phyloP scores from a whole-genome alignment of 2,329 filamentous ascomycete species.

The Stagonosporopsis chrysanthemi region DNA sequence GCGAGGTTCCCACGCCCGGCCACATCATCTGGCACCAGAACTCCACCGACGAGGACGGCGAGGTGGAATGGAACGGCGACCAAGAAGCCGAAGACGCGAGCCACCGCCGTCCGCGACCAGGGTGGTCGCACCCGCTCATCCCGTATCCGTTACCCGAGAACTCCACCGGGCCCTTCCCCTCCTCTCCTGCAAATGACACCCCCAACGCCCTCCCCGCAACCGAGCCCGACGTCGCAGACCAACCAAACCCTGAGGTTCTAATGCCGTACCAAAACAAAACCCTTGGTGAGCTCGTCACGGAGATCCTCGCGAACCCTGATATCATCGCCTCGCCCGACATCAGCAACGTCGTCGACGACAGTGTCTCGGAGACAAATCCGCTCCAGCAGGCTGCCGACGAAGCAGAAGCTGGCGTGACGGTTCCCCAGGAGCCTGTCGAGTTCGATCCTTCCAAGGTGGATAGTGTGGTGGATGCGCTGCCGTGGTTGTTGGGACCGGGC shows the following conservation, averaged over 20 bases:
- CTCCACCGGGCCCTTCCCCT: slow-evolving; percentile 5
- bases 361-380: background rate
- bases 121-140: slow-evolving; percentile 1
- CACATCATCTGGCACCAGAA: background rate
- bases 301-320: background rate
- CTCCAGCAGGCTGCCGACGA: slow-evolving; percentile 12
- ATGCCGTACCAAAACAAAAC: slow-evolving; percentile 15
- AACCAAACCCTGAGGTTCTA: background rate
- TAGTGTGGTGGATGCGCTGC: slow-evolving; percentile 9
- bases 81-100: slow-evolving; percentile 8
- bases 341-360: no score
- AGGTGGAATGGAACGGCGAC: background rate
- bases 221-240: background rate
- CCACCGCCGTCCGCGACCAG: slow-evolving; percentile 6
- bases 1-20: background rate
- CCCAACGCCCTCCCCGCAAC: background rate
- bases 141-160: slow-evolving; percentile 3
- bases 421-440: background rate
- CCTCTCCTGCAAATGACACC: background rate
- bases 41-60: background rate
- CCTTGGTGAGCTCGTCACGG: slow-evolving; percentile 9
- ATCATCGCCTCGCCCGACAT: background rate
- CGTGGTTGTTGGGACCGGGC: slow-evolving; percentile 2
- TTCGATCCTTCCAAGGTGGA: slow-evolving; percentile 1
- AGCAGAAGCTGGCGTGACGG: slow-evolving; percentile 2